Evolutionary conservation across 257 asterid genomes (phyloP).

Genomic region (Voacanga thouarsii): DNA sequence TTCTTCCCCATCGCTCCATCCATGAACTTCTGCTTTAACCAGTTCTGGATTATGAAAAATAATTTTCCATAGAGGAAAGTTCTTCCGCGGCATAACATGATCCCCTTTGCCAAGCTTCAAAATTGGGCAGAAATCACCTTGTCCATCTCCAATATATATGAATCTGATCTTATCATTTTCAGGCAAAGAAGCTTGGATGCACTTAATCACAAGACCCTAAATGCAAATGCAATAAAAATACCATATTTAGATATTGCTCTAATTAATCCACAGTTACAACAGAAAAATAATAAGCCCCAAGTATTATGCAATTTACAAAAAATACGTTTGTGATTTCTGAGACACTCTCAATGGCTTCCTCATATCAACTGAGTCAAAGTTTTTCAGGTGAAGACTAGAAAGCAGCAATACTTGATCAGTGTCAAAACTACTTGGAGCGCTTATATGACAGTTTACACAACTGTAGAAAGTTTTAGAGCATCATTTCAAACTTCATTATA

Average conservation of each 20-base stretch:
- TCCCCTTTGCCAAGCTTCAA: slow-evolving; percentile 61
- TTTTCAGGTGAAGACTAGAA: background rate
- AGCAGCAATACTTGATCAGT: background rate
- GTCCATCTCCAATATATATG: slow-evolving; percentile 77
- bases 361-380: background rate
- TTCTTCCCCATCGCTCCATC: slow-evolving; percentile 66
- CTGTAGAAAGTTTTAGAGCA: background rate
- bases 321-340: background rate
- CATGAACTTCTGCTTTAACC: slow-evolving; percentile 57
- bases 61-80: slow-evolving; percentile 47
- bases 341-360: background rate
- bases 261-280: background rate
- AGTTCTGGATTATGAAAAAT: slow-evolving; percentile 36
- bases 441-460: background rate
- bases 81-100: slow-evolving; percentile 58
- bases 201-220: slow-evolving; percentile 58
- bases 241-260: background rate
- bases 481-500: background rate
- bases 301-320: background rate
- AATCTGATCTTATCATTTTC: slow-evolving; percentile 31
- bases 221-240: background rate
- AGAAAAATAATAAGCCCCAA: background rate
- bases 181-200: slow-evolving; percentile 35
- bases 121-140: slow-evolving; percentile 76
- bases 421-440: background rate